Conservation (phyloP, 805 yeast genomes). For the Candida railenensis region DNA sequence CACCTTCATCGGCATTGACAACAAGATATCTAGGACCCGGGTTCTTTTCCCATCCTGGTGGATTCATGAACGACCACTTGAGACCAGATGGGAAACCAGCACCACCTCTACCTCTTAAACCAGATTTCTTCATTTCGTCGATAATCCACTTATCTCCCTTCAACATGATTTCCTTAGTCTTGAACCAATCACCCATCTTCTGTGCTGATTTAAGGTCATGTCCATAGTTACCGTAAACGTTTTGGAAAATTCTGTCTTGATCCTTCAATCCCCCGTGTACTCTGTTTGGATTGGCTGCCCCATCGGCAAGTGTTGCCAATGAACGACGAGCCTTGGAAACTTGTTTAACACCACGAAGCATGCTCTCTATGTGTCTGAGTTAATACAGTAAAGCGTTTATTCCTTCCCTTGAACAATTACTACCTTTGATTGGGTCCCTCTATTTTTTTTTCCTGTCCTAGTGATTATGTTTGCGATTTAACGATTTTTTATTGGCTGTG, state of each 20-base stretch:
- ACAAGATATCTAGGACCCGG: slow-evolving; percentile 86
- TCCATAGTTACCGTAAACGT: slow-evolving; percentile 74
- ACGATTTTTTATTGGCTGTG: slow-evolving; percentile 5
- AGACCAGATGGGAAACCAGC: slow-evolving; percentile 92
- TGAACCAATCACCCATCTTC: slow-evolving; percentile 89
- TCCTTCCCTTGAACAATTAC: not conserved
- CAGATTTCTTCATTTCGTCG: slow-evolving; percentile 80
- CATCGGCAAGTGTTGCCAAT: slow-evolving; percentile 49
- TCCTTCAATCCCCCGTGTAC: slow-evolving; percentile 75
- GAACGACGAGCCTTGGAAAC: slow-evolving; percentile 9
- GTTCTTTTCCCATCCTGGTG: slow-evolving; percentile 93
- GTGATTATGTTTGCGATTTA: slow-evolving; percentile 15
- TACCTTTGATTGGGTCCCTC: not conserved
- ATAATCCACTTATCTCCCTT: slow-evolving; percentile 91
- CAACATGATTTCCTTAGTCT: slow-evolving; percentile 78
- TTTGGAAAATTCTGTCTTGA: slow-evolving; percentile 85
- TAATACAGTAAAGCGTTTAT: not conserved
- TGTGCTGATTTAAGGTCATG: slow-evolving; percentile 70
- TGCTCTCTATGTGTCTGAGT: slow-evolving; percentile 9
- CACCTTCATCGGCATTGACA: slow-evolving; percentile 93
- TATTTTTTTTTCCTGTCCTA: slow-evolving; percentile 6
- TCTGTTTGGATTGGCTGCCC: slow-evolving; percentile 49
- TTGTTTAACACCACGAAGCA: slow-evolving; percentile 32
- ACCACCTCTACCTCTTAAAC: slow-evolving; percentile 90
- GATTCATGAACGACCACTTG: slow-evolving; percentile 93